Evolutionary conservation across 1,284 basidiomycete species (phyloP).

Genomic region (Cryptococcus wingfieldii): DNA sequence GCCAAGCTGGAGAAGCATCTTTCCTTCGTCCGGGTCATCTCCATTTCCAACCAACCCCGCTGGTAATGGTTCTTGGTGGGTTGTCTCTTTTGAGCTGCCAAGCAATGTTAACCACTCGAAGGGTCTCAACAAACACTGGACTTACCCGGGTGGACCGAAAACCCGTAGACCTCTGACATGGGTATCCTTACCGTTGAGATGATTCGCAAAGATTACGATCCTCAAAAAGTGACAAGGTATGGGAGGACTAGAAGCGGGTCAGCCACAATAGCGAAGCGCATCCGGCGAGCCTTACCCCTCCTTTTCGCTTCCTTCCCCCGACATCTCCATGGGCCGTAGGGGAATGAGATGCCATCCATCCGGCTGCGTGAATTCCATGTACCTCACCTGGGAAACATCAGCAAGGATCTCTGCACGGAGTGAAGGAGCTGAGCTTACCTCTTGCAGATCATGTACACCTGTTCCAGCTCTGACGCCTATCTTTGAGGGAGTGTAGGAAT

Average conservation of each 20-base stretch:
- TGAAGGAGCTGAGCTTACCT: constrained; percentile 49
- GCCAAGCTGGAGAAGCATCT: constrained; percentile 37
- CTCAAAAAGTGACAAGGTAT: constrained; percentile 87
- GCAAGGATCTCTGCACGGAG: neutral
- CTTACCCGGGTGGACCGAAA: constrained; percentile 77
- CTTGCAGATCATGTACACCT: constrained; percentile 84
- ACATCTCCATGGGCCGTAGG: constrained; percentile 68
- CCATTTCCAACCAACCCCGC: neutral
- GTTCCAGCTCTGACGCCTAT: constrained; percentile 89
- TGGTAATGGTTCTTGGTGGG: constrained; percentile 3
- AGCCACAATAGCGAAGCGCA: neutral
- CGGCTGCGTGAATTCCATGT: constrained; percentile 79
- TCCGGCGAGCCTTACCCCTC: constrained; percentile 52
- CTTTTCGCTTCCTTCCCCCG: constrained; percentile 63
- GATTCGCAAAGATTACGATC: constrained; percentile 84
- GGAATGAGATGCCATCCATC: constrained; percentile 94
- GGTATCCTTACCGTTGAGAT: constrained; percentile 98
- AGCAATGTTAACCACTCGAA: neutral
- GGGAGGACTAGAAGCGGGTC: constrained; percentile 59
- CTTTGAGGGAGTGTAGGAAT: constrained; percentile 94
- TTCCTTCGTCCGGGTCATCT: constrained; percentile 16
- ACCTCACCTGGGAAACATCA: constrained; percentile 55
- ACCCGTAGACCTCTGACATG: constrained; percentile 87
- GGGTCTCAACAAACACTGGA: constrained; percentile 11
- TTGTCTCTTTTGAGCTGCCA: neutral